phyloP scores from a whole-genome alignment of 768 basidiomycete species.

The Psilocybe sp. region DNA sequence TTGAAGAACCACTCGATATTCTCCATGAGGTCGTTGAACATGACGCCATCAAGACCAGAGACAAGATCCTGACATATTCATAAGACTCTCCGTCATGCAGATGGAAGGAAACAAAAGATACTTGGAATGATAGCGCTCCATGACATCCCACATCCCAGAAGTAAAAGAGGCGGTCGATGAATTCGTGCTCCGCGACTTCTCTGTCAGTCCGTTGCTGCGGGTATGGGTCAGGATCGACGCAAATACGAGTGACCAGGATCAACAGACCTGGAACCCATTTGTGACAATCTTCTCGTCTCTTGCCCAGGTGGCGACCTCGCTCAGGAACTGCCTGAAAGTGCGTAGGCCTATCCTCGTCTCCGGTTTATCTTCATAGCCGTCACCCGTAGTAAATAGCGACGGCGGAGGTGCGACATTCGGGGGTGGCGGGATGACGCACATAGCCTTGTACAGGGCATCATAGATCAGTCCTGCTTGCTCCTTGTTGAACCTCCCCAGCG shows the following conservation, averaged over 20 bases:
- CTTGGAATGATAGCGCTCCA: conserved; percentile 90
- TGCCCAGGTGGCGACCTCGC: conserved; percentile 94
- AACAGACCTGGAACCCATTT: conserved; percentile 82
- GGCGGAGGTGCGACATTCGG: conserved; percentile 47
- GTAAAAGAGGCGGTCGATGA: conserved; percentile 91
- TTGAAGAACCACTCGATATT: conserved; percentile 99
- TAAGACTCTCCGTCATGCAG: background rate
- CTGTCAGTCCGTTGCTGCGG: conserved; percentile 81
- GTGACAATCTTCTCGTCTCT: conserved; percentile 88
- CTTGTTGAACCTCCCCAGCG: conserved; percentile 77
- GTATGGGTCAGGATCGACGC: background rate
- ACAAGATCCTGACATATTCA: conserved; percentile 71
- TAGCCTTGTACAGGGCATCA: conserved; percentile 84
- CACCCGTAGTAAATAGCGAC: conserved; percentile 52
- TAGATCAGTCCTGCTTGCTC: conserved; percentile 90
- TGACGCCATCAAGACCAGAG: conserved; percentile 82
- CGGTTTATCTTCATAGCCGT: conserved; percentile 68
- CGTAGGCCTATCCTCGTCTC: conserved; percentile 86
- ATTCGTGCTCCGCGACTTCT: conserved; percentile 91
- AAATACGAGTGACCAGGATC: background rate
- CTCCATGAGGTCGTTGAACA: conserved; percentile 97
- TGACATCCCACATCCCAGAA: conserved; percentile 86
- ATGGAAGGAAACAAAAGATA: conserved; percentile 24
- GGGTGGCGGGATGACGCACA: conserved; percentile 74
- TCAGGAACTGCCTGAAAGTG: conserved; percentile 88